phyloP scores from a whole-genome alignment of 2,329 filamentous ascomycete species.

The Epichloe brachyelytri region DNA sequence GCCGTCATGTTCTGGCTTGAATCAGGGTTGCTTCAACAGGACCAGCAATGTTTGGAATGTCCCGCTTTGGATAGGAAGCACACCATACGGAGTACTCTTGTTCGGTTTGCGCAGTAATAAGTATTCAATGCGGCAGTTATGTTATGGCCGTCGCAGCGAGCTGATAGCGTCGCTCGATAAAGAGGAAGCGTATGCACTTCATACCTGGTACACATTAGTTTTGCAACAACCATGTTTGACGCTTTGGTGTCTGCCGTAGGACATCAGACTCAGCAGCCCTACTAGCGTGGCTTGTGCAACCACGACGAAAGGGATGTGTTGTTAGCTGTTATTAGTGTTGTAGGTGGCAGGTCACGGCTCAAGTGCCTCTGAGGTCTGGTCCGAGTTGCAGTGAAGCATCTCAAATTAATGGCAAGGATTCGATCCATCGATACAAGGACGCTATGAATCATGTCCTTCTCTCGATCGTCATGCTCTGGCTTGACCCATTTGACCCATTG shows the following conservation, averaged over 20 bases:
- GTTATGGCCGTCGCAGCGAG: not conserved
- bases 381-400: not conserved
- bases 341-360: not conserved
- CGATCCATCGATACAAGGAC: not conserved
- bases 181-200: not conserved
- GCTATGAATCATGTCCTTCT: not conserved
- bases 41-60: not conserved
- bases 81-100: not conserved
- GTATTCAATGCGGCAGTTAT: too few species aligned
- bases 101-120: not conserved
- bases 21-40: not conserved
- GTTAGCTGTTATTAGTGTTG: not conserved
- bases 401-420: not conserved
- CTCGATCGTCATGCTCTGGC: not conserved
- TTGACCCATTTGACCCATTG: not conserved
- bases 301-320: not conserved
- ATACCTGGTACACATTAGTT: not conserved
- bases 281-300: constrained; percentile 1
- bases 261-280: not conserved
- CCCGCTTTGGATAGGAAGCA: not conserved
- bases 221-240: not conserved
- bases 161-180: not conserved
- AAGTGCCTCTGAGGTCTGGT: not conserved
- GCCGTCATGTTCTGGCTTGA: not conserved
- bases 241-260: not conserved